Conservation (phyloP, 805 yeast species). For the Komagataella phaffii region DNA sequence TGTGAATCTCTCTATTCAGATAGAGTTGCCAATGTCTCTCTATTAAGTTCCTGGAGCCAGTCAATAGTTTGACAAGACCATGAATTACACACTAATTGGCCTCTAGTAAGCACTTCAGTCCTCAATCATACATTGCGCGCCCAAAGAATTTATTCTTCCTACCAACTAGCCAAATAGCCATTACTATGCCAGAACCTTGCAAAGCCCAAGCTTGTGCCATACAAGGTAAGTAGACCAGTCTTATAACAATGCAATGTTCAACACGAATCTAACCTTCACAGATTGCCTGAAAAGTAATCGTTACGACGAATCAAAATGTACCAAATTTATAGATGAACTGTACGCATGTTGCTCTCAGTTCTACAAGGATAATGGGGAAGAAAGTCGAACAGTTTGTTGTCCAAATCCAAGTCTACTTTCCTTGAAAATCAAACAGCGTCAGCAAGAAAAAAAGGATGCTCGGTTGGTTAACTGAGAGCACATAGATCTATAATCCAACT, state of each 20-base stretch:
- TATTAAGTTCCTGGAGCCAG: too few relatives aligned
- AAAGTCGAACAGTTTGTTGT: constrained; percentile 60
- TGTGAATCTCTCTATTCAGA: too few relatives aligned
- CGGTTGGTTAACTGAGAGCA: constrained; percentile 17
- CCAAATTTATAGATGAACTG: constrained; percentile 50
- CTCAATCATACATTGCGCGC: background rate
- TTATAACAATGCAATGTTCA: background rate
- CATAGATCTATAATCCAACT: constrained; percentile 1
- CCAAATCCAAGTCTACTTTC: constrained; percentile 54
- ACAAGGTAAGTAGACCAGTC: constrained; percentile 32
- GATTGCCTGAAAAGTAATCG: constrained; percentile 52
- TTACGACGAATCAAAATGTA: constrained; percentile 67
- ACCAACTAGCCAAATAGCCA: background rate
- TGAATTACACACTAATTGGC: background rate
- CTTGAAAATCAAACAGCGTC: constrained; percentile 53
- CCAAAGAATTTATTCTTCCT: background rate
- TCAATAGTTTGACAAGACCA: too few relatives aligned
- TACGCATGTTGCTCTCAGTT: constrained; percentile 65
- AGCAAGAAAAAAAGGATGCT: constrained; percentile 46
- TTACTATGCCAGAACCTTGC: constrained; percentile 32
- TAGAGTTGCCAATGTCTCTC: too few relatives aligned
- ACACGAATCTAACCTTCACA: constrained; percentile 6
- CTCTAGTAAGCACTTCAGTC: constrained; percentile 3
- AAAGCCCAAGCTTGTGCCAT: constrained; percentile 74
- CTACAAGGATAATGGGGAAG: constrained; percentile 46